phyloP scores from a whole-genome alignment of 2,329 filamentous ascomycete genomes.

The Fusarium vanettenii region DNA sequence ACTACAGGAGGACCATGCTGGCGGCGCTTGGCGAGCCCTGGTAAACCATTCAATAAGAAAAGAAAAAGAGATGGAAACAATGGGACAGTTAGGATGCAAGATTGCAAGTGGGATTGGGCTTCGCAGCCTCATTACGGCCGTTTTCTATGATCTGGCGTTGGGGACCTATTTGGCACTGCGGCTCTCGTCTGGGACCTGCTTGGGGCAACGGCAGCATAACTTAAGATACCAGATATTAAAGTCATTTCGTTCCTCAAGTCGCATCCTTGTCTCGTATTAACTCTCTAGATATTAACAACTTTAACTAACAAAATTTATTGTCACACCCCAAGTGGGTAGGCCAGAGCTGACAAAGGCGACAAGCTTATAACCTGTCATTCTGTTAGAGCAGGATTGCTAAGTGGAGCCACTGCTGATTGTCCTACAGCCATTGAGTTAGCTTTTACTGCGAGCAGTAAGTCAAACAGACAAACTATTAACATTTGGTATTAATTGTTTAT shows the following conservation, averaged over 20 bases:
- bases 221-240: slow-evolving; percentile 27
- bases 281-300: not conserved
- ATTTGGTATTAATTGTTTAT: not conserved
- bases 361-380: not conserved
- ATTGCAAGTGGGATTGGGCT: slow-evolving; percentile 7
- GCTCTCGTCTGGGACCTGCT: slow-evolving; percentile 12
- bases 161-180: slow-evolving; percentile 19
- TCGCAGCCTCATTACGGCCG: slow-evolving; percentile 17
- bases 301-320: not conserved
- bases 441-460: not conserved
- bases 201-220: slow-evolving; percentile 10
- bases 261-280: not conserved
- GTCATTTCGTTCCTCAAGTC: not conserved
- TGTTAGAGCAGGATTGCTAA: not conserved
- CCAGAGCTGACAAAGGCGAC: not conserved
- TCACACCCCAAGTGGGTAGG: not conserved
- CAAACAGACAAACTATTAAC: not conserved
- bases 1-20: slow-evolving; percentile 82
- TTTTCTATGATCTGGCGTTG: slow-evolving; percentile 28
- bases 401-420: not conserved
- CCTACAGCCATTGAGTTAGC: not conserved
- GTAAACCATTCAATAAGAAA: slow-evolving; percentile 9
- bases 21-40: slow-evolving; percentile 68
- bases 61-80: not conserved
- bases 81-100: not conserved